Conservation (phyloP, 768 basidiomycete genomes). For the Psilocybe sp. region DNA sequence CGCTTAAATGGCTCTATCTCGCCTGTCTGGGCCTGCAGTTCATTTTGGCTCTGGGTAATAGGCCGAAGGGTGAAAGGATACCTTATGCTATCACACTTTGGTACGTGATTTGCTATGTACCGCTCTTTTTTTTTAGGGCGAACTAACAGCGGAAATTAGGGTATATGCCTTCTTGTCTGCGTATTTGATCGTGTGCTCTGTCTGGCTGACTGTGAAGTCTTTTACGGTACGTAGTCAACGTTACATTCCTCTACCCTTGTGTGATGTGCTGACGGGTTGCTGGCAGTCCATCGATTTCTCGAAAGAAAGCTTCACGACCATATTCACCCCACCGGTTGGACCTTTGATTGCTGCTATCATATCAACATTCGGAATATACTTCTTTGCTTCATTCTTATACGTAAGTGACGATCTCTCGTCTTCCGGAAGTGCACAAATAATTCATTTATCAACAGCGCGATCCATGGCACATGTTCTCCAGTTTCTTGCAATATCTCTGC, state of each 20-base stretch:
- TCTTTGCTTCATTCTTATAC: conserved; percentile 81
- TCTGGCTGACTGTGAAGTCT: conserved; percentile 78
- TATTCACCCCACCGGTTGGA: conserved; percentile 76
- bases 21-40: conserved; percentile 78
- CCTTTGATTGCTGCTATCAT: conserved; percentile 83
- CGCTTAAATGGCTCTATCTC: conserved; percentile 84
- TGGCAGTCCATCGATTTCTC: conserved; percentile 8
- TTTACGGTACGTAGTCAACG: conserved; percentile 52
- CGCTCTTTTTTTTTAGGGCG: background rate
- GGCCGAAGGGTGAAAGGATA: conserved; percentile 84
- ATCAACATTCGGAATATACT: conserved; percentile 88
- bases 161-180: conserved; percentile 81
- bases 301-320: conserved; percentile 51
- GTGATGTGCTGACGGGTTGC: background rate
- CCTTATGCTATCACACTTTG: conserved; percentile 74
- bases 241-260: background rate
- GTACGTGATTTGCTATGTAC: conserved; percentile 33
- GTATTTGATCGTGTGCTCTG: conserved; percentile 85
- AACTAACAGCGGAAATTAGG: conserved; percentile 31
- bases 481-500: conserved; percentile 87
- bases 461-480: conserved; percentile 97
- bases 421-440: too few species aligned
- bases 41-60: conserved; percentile 63
- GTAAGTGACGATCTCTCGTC: conserved; percentile 41
- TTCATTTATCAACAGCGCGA: conserved; percentile 60